These are phyloP conservation scores for Hura crepitans DNA, from an alignment of 441 rosid genomes.

Conservation along the genomic window DNA sequence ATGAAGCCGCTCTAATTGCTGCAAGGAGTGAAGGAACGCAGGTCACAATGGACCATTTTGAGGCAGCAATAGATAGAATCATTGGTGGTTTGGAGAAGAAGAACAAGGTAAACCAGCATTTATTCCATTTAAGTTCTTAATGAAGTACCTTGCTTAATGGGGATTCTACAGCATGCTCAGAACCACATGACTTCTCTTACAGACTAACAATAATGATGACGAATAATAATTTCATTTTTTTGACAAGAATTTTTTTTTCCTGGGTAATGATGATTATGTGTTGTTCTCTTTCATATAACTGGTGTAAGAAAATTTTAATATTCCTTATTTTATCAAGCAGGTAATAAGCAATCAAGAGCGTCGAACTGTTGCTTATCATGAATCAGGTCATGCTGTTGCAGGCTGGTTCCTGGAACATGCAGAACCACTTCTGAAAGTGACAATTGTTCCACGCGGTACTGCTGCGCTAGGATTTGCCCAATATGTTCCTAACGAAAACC, in stretches of 20 bases:
- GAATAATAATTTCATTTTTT: neutral
- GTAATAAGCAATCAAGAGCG: constrained; percentile 62
- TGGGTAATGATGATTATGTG: neutral
- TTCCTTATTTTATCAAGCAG: constrained; percentile 30
- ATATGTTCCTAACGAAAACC: constrained; percentile 65
- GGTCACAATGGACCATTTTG: constrained; percentile 60
- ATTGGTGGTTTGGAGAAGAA: constrained; percentile 75
- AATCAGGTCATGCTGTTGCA: constrained; percentile 71
- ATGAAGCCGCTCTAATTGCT: constrained; percentile 71
- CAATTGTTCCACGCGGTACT: constrained; percentile 68
- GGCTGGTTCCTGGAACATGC: constrained; percentile 71
- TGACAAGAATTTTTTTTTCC: neutral
- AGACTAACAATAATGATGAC: neutral
- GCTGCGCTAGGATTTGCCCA: constrained; percentile 67
- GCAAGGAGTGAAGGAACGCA: constrained; percentile 46
- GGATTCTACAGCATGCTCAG: neutral
- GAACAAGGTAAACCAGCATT: constrained; percentile 42
- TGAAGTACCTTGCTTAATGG: neutral
- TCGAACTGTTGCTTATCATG: constrained; percentile 62
- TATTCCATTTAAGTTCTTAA: neutral
- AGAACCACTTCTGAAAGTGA: constrained; percentile 63
- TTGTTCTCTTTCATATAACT: neutral
- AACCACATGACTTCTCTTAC: neutral
- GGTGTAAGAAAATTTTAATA: neutral
- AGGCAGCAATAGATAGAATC: constrained; percentile 61